Conservation (phyloP, 2,329 filamentous ascomycete genomes). For the Westerdykella sp. region DNA sequence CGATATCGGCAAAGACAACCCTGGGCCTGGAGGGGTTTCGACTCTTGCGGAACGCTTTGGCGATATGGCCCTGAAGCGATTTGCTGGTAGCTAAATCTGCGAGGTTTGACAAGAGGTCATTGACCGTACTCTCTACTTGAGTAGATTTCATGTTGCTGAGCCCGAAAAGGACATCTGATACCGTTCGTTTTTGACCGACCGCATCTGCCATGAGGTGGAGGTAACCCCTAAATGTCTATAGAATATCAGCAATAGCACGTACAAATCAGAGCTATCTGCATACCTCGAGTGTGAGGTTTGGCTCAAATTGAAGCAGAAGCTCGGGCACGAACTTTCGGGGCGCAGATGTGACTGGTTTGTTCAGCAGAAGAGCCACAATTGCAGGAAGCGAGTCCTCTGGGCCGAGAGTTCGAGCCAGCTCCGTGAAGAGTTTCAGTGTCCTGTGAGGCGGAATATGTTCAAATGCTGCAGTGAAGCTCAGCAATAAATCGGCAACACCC, state of each 20-base stretch:
- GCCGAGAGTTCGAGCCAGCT: constrained; percentile 78
- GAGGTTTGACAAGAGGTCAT: constrained; percentile 36
- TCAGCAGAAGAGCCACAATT: constrained; percentile 81
- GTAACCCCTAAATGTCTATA: constrained; percentile 65
- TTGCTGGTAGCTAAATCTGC: constrained; percentile 33
- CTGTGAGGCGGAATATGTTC: constrained; percentile 90
- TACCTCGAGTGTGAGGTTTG: constrained; percentile 63
- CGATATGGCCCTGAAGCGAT: constrained; percentile 25
- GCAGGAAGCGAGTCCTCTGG: constrained; percentile 82
- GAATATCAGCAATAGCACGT: constrained; percentile 1
- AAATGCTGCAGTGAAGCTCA: constrained; percentile 93
- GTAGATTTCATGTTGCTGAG: constrained; percentile 44
- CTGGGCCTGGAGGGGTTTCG: constrained; percentile 23
- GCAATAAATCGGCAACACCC: constrained; percentile 80
- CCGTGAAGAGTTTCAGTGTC: constrained; percentile 73
- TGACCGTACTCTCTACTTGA: constrained; percentile 33
- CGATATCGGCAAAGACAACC: constrained; percentile 31
- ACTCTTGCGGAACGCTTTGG: constrained; percentile 25
- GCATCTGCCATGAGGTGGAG: constrained; percentile 69
- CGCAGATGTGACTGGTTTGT: constrained; percentile 73
- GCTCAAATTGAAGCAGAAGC: constrained; percentile 65
- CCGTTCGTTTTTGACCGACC: constrained; percentile 64
- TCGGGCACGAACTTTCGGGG: constrained; percentile 70
- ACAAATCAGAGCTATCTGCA: neutral
- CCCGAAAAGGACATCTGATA: constrained; percentile 67